Base-by-base conservation (phyloP, 345 rosid species). In the Physaria fendleri region DNA sequence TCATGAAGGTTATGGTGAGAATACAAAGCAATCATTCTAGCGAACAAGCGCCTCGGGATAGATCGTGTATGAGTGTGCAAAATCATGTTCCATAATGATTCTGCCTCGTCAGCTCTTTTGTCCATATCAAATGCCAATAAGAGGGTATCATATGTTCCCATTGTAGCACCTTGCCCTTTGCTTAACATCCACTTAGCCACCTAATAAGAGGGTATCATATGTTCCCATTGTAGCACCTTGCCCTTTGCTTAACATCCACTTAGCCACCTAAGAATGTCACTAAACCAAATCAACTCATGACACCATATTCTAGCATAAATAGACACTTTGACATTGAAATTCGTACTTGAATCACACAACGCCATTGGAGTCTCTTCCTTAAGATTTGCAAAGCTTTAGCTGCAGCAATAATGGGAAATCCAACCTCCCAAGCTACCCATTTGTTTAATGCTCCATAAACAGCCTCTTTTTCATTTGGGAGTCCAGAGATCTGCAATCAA, bases 101-200 rank as follows among this genome's bases (percentile, higher is more conserved):
- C 81, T 11, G 95, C 97, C 64, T 87, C 95, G 15, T 90, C 88
- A 30, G 76, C 74, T 25, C 95, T 77, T 69, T 68, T 27, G 18
- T 87, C 91, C 82, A 82, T 84, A 73, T 91, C 98, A 45, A 88
- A 92, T 42, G 96, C 98, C 42, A 84, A 69, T 6, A 90, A 66
- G 48, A 87, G 85, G 11, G 82, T 78, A 69, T 90, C 94, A 10
- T 80, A 90, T 17, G 94, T 90, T 62, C 74, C 84, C 97, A 90
- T 80, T 18, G 93, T 88, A 44, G 90, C 79, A 42, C 98, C 95
- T 74, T 92, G 95, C 30, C 98, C 95, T 80, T 85, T 88, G 70
- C 95, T 77, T 78, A 92, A 56, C 95, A 92, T 92, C 98, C 98
- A 88, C 62, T 88, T 91, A 11, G 96, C 86, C 51, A 91, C 82